Evolutionary conservation across 345 rosid genomes (phyloP).

Genomic region (Anastatica hierochuntica): DNA sequence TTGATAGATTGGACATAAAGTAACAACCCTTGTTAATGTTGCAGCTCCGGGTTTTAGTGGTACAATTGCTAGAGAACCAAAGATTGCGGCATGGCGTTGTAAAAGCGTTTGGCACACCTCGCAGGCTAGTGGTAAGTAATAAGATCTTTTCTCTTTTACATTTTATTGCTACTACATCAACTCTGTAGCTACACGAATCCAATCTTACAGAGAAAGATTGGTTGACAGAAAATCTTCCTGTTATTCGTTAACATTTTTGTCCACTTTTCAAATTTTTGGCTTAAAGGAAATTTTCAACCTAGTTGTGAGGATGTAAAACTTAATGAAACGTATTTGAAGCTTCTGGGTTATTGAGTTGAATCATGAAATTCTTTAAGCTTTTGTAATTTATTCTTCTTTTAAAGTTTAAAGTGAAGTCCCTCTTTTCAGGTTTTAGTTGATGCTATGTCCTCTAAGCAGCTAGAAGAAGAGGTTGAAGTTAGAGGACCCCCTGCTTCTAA

Average conservation of each 20-base stretch:
- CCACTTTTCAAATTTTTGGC: not conserved
- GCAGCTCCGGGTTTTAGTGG: constrained; percentile 68
- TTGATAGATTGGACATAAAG: constrained; percentile 3
- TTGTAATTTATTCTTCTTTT: not conserved
- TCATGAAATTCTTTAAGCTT: constrained; percentile 3
- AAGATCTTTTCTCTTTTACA: no score
- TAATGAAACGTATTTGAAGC: not conserved
- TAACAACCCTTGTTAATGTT: constrained; percentile 20
- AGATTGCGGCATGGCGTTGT: constrained; percentile 62
- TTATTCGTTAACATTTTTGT: not conserved
- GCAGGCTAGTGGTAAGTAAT: constrained; percentile 79
- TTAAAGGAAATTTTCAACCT: not conserved
- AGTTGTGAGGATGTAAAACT: constrained; percentile 6
- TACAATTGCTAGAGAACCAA: constrained; percentile 52
- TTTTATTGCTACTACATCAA: no score
- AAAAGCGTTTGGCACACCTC: constrained; percentile 79
- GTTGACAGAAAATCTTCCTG: no score
- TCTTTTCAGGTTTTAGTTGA: constrained; percentile 51
- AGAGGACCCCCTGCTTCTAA: constrained; percentile 93
- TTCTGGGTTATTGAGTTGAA: not conserved
- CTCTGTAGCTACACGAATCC: no score
- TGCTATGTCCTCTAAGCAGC: constrained; percentile 62
- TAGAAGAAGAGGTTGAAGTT: constrained; percentile 65
- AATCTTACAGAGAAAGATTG: no score
- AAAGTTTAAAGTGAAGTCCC: not conserved